Base-by-base conservation (phyloP, 768 basidiomycete species). In the Tylopilus subfusipes region DNA sequence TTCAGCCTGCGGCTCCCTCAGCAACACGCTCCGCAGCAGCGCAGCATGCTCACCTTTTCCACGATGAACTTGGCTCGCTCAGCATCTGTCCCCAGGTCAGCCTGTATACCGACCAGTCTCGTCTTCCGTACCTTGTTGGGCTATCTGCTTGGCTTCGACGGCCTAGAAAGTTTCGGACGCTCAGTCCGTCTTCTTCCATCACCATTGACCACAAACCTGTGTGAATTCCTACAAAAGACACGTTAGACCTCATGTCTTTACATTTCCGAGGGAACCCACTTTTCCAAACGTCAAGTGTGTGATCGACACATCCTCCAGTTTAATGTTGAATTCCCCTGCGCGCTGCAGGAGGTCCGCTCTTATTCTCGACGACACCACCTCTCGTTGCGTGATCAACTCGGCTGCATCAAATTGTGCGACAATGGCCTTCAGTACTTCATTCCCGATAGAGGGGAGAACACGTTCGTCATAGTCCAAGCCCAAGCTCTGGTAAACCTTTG, bases 111-210 rank as follows among this genome's bases (percentile, higher is more conserved):
- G 6, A 22, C n/a, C 29, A 38, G 29, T 21, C 46, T 46, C 27
- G 21, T 25, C 40, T n/a, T 5, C 58, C 75, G 45, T 62, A 92
- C 91, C 91, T 82, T 99, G 97, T 71, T 99, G 97, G 11, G 97
- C 97, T 70, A 99, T 98, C 73, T 98, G 97, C 73, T 99, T 99
- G 38, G 96, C 96, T 75, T 99, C 97, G 10, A 99, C 97, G n/a
- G 97, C 97, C 85, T 79, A 44, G 31, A 53, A 44, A 29, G 13
- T 46, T 0, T 52, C 25, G 10, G 18, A 45, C 18, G 19, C 19
- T 58, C 39, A 50, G 33, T 43, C 43, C 19, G 1, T 42, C 39
- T 38, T 27, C 21, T 43, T 18, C 21, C 34, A 4, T 25, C 34
- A 33, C 44, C 39, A 24, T 53, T 34, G 48, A 44, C 36, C 24